Conservation (phyloP, 371 early-diverging fungal genomes). For the Mucor sp. region DNA sequence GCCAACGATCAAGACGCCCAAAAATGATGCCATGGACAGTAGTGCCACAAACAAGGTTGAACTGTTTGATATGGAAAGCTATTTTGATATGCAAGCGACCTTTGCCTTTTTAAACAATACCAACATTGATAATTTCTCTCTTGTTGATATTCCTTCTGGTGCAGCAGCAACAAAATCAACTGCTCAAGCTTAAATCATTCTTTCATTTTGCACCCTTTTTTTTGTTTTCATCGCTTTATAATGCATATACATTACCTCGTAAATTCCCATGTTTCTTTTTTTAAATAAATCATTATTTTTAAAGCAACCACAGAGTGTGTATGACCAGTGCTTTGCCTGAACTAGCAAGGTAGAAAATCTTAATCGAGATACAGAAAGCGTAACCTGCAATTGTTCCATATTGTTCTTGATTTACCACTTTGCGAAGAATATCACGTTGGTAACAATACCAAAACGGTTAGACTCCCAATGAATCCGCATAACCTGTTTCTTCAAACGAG, state of each 20-base stretch:
- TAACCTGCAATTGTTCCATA: too few species aligned
- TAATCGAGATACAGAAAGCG: neutral
- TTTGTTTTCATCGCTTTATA: neutral
- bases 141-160: neutral
- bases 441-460: too few species aligned
- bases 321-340: neutral
- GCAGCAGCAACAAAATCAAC: neutral
- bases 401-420: too few species aligned
- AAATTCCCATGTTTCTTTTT: neutral
- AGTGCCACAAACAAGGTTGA: constrained; percentile 3
- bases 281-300: neutral
- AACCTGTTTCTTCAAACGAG: too few species aligned
- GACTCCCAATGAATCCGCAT: too few species aligned
- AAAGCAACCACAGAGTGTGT: neutral
- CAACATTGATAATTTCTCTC: neutral
- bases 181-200: neutral
- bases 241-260: neutral
- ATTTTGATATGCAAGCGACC: constrained; percentile 25
- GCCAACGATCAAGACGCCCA: neutral
- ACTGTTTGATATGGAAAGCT: constrained; percentile 19
- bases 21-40: constrained; percentile 3
- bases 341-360: neutral
- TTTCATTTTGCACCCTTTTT: neutral
- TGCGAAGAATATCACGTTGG: too few species aligned
- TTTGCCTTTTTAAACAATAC: constrained; percentile 21